Conservation (phyloP, 768 basidiomycete genomes). For the Xanthoconium purpureum region DNA sequence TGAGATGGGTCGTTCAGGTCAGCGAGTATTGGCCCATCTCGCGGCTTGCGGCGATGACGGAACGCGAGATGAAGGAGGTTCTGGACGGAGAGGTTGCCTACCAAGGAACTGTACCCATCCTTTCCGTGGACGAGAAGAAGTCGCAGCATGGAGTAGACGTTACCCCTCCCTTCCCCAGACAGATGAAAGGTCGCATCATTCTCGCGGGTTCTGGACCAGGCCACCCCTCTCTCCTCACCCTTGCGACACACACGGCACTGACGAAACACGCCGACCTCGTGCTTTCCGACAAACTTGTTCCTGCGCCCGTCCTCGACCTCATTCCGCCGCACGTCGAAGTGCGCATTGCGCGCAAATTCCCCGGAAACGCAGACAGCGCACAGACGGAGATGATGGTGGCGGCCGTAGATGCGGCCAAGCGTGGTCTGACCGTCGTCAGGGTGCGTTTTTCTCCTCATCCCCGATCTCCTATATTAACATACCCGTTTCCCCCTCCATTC, state of each 20-base stretch:
- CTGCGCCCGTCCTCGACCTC: constrained; percentile 77
- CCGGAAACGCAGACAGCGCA: constrained; percentile 93
- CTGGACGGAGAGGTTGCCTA: constrained; percentile 39
- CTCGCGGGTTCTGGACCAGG: constrained; percentile 96
- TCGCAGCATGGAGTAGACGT: constrained; percentile 32
- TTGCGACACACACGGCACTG: constrained; percentile 79
- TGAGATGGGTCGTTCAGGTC: constrained; percentile 93
- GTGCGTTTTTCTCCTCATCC: constrained; percentile 40
- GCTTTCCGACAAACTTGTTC: constrained; percentile 95
- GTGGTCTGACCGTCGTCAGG: constrained; percentile 83
- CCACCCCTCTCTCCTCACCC: constrained; percentile 87
- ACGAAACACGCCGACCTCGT: constrained; percentile 82
- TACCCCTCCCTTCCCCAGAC: constrained; percentile 13
- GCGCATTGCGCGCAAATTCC: constrained; percentile 94
- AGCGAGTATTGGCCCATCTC: constrained; percentile 95
- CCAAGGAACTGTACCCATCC: constrained; percentile 6
- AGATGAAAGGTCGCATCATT: constrained; percentile 63
- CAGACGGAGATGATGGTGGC: constrained; percentile 94
- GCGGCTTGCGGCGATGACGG: constrained; percentile 65
- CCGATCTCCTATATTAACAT: neutral
- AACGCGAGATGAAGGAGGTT: constrained; percentile 63
- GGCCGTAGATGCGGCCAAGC: constrained; percentile 76
- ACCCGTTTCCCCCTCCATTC: neutral
- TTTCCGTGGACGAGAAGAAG: constrained; percentile 33
- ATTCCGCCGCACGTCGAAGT: constrained; percentile 73